Conservation (phyloP, 805 yeast genomes). For the Kuraishia floccosa region DNA sequence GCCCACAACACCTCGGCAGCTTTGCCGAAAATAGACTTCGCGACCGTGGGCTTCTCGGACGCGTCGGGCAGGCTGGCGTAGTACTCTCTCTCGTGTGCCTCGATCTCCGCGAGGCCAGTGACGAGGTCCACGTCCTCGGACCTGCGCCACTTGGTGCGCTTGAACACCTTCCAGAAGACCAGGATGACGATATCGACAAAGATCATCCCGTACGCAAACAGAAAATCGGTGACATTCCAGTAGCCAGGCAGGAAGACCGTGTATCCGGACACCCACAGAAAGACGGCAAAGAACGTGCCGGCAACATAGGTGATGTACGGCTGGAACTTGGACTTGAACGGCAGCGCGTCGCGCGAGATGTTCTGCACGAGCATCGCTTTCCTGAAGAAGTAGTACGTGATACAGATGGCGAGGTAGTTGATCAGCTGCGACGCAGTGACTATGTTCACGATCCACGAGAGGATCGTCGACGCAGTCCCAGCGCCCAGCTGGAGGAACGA, state of each 20-base stretch:
- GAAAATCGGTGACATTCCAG: slow-evolving; percentile 42
- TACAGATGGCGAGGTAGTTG: slow-evolving; percentile 40
- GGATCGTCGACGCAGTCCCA: slow-evolving; percentile 18
- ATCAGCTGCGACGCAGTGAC: slow-evolving; percentile 35
- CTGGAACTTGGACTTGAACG: slow-evolving; percentile 46
- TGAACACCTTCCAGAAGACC: slow-evolving; percentile 38
- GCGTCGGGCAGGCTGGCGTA: background rate
- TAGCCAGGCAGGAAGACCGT: slow-evolving; percentile 56
- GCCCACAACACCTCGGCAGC: too few species aligned
- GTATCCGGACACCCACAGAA: slow-evolving; percentile 61
- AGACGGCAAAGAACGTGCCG: slow-evolving; percentile 26
- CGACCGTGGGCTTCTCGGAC: too few species aligned
- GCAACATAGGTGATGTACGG: slow-evolving; percentile 48
- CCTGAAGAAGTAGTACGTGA: slow-evolving; percentile 51
- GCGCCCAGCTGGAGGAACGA: slow-evolving; percentile 50
- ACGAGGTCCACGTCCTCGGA: slow-evolving; percentile 41
- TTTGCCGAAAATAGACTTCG: too few species aligned
- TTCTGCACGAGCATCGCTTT: slow-evolving; percentile 47
- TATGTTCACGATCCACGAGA: slow-evolving; percentile 32
- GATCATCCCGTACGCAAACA: slow-evolving; percentile 67
- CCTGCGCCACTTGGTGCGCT: slow-evolving; percentile 31
- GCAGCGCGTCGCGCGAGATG: slow-evolving; percentile 28
- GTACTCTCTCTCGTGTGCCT: slow-evolving; percentile 35
- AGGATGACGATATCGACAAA: slow-evolving; percentile 40
- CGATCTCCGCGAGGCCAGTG: slow-evolving; percentile 45